phyloP scores from a whole-genome alignment of 306 rosid species.

The Glycine tomentella region DNA sequence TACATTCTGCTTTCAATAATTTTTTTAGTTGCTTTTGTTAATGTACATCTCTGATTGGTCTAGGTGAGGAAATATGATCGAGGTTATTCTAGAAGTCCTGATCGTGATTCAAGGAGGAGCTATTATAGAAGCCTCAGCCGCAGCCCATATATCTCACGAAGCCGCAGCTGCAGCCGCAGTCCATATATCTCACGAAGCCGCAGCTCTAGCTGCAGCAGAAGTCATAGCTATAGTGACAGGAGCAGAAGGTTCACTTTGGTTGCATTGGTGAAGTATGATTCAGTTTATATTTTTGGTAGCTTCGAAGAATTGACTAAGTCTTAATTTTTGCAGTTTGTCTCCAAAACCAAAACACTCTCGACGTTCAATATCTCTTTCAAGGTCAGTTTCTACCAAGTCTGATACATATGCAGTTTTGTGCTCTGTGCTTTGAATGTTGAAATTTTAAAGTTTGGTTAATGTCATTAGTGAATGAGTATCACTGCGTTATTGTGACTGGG shows the following conservation, averaged over 20 bases:
- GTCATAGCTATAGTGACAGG: slow-evolving; percentile 62
- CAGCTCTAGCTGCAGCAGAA: slow-evolving; percentile 31
- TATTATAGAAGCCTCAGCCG: slow-evolving; percentile 72
- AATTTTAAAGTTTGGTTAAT: not conserved
- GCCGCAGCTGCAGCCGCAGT: slow-evolving; percentile 48
- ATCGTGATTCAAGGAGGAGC: slow-evolving; percentile 68
- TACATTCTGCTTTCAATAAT: slow-evolving; percentile 36
- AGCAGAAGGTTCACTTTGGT: slow-evolving; percentile 65
- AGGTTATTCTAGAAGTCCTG: slow-evolving; percentile 78
- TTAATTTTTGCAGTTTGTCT: slow-evolving; percentile 64
- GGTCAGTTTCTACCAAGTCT: slow-evolving; percentile 54
- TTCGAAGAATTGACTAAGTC: slow-evolving; percentile 37
- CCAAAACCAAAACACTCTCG: slow-evolving; percentile 54
- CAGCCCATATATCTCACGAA: slow-evolving; percentile 55
- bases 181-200: too few species aligned
- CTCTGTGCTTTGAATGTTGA: slow-evolving; percentile 8
- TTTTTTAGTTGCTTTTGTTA: not conserved
- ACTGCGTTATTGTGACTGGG: not conserved
- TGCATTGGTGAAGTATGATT: slow-evolving; percentile 37
- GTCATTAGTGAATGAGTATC: not conserved
- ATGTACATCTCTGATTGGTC: slow-evolving; percentile 34
- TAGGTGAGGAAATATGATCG: slow-evolving; percentile 84
- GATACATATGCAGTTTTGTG: slow-evolving; percentile 16
- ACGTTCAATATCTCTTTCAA: slow-evolving; percentile 58
- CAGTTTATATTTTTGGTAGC: not conserved